A percentile compares a stretch with the other conserved stretches of the same genome.
Evolutionary conservation across 805 yeast genomes (phyloP).

Genomic region (Nakazawaea laoshanensis): DNA sequence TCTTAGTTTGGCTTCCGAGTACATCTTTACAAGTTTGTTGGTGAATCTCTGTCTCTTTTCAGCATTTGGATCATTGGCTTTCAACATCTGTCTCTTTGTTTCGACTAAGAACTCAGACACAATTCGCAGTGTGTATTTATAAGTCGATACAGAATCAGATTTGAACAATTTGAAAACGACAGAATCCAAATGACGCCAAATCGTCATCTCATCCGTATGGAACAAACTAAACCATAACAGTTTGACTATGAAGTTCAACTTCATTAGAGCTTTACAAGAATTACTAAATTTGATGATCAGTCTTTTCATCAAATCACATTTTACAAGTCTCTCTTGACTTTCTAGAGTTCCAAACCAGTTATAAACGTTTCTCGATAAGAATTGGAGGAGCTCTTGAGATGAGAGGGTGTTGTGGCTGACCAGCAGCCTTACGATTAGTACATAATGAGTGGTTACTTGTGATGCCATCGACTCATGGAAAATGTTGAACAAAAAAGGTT

Average conservation of each 20-base stretch:
- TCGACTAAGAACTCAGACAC: no score
- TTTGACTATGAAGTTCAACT: constrained; percentile 9
- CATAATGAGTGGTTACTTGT: constrained; percentile 2
- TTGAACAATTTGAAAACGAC: constrained; percentile 7
- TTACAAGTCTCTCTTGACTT: not conserved
- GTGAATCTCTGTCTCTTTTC: no score
- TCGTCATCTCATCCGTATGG: constrained; percentile 6
- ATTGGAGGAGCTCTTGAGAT: no score
- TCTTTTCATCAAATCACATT: constrained; percentile 1
- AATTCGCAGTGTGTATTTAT: constrained; percentile 10
- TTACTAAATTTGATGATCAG: constrained; percentile 5
- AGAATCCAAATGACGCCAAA: constrained; percentile 6
- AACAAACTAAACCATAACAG: constrained; percentile 5
- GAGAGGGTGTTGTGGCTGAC: not conserved
- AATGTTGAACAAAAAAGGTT: constrained; percentile 6
- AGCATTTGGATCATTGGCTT: no score
- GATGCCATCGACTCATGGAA: constrained; percentile 1
- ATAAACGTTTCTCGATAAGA: constrained; percentile 2
- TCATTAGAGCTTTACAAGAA: constrained; percentile 6
- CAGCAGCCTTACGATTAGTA: constrained; percentile 2
- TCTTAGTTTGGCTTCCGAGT: no score
- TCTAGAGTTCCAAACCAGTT: constrained; percentile 12
- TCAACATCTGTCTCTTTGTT: no score
- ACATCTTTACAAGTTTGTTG: no score
- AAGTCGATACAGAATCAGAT: constrained; percentile 7